Conservation (phyloP, 2,329 filamentous ascomycete genomes). For the Plectosphaerella cucumerina region DNA sequence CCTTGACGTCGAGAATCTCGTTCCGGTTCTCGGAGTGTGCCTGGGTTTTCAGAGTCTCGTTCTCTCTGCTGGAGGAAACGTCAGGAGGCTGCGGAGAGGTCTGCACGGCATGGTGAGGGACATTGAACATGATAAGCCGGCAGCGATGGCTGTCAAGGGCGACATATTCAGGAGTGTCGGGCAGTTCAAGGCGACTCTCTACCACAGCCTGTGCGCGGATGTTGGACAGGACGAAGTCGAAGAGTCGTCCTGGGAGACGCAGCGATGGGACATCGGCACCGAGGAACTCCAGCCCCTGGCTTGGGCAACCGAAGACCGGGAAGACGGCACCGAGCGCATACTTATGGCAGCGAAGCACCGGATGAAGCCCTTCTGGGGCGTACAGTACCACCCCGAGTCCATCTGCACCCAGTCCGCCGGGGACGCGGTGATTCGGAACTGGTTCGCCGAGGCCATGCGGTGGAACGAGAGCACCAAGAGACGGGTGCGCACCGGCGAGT, state of each 20-base stretch:
- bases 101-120: constrained; percentile 76
- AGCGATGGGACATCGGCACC: constrained; percentile 33
- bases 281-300: constrained; percentile 52
- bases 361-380: constrained; percentile 71
- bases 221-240: constrained; percentile 42
- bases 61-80: constrained; percentile 59
- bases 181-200: constrained; percentile 67
- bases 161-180: constrained; percentile 65
- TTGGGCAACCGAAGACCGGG: constrained; percentile 50
- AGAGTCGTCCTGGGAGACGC: constrained; percentile 27
- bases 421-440: constrained; percentile 63
- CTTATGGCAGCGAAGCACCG: constrained; percentile 75
- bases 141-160: constrained; percentile 8
- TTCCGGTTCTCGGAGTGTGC: constrained; percentile 86
- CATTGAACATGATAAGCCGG: constrained; percentile 49
- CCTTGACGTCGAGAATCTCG: constrained; percentile 49
- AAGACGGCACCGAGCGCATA: constrained; percentile 42
- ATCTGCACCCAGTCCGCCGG: constrained; percentile 72
- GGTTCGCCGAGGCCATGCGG: constrained; percentile 62
- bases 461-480: constrained; percentile 47
- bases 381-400: constrained; percentile 91
- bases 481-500: constrained; percentile 11
- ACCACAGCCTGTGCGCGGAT: constrained; percentile 62
- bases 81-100: constrained; percentile 65
- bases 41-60: constrained; percentile 84